Evolutionary conservation across 768 basidiomycete genomes (phyloP).

Genomic region (Mycena venus): DNA sequence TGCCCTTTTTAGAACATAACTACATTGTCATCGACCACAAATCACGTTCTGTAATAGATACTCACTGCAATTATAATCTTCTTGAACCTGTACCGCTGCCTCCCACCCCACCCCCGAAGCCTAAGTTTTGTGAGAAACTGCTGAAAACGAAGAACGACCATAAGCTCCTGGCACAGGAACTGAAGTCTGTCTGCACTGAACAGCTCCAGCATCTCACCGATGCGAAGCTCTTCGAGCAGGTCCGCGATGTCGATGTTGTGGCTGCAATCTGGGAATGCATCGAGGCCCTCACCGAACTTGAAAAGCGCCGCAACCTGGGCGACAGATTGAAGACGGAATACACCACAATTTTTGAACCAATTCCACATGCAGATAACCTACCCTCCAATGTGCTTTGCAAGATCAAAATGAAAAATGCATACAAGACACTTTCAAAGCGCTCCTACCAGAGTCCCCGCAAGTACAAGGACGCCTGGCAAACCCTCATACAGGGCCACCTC

Average conservation of each 20-base stretch:
- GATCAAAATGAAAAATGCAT: too few species aligned
- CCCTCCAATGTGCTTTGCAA: too few species aligned
- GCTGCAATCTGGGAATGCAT: too few species aligned
- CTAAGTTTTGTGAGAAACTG: background rate
- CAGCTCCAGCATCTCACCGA: background rate
- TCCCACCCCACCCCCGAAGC: background rate
- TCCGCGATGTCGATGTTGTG: too few species aligned
- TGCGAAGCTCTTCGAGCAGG: background rate
- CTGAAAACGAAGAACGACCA: background rate
- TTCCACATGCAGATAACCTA: too few species aligned
- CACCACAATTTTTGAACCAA: too few species aligned
- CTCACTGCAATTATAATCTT: background rate
- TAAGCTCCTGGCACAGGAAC: background rate
- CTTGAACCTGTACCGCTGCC: background rate
- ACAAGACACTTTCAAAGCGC: too few species aligned
- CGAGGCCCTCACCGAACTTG: too few species aligned
- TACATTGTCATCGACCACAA: background rate
- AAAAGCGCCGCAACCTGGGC: too few species aligned
- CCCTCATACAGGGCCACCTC: background rate
- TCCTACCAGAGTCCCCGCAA: too few species aligned
- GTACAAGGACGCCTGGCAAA: too few species aligned
- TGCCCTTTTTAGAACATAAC: background rate
- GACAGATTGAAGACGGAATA: too few species aligned
- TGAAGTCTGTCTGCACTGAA: background rate
- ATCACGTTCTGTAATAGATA: background rate